Evolutionary conservation across 805 yeast genomes (phyloP).

Genomic region (Nakazawaea molendinolei): DNA sequence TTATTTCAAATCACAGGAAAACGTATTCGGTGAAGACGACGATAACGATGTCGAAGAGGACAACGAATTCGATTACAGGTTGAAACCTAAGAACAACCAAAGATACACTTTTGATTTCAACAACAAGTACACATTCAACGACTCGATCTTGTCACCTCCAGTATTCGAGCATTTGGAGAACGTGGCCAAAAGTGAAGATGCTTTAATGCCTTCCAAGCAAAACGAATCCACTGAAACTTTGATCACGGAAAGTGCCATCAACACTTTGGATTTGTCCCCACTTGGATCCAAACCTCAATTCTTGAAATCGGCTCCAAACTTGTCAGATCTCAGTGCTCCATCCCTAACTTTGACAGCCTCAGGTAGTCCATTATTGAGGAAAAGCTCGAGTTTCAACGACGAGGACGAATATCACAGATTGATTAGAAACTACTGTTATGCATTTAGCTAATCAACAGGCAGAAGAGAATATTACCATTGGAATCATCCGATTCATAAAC

Average conservation of each 20-base stretch:
- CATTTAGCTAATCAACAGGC: constrained; percentile 9
- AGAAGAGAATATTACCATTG: too few species aligned
- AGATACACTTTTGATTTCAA: constrained; percentile 15
- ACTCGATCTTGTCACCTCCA: constrained; percentile 12
- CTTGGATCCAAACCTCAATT: not conserved
- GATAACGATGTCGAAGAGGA: constrained; percentile 6
- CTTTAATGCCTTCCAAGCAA: too few species aligned
- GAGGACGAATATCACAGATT: constrained; percentile 11
- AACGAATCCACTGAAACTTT: constrained; percentile 3
- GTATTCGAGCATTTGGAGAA: not conserved
- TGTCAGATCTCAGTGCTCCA: too few species aligned
- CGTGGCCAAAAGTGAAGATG: too few species aligned
- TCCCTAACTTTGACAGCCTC: not conserved
- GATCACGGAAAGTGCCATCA: not conserved
- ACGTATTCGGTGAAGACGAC: constrained; percentile 3
- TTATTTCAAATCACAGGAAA: constrained; percentile 8
- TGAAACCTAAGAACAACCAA: constrained; percentile 4
- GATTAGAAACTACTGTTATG: constrained; percentile 12
- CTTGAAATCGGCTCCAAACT: constrained; percentile 3
- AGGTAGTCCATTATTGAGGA: not conserved
- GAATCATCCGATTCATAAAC: too few species aligned
- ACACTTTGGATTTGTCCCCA: too few species aligned
- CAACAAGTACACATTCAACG: constrained; percentile 12
- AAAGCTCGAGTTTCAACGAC: not conserved
- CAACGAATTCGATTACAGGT: constrained; percentile 8